Base-by-base conservation (phyloP, 1,139 yeast genomes). In the Magnusiomyces clavatus region DNA sequence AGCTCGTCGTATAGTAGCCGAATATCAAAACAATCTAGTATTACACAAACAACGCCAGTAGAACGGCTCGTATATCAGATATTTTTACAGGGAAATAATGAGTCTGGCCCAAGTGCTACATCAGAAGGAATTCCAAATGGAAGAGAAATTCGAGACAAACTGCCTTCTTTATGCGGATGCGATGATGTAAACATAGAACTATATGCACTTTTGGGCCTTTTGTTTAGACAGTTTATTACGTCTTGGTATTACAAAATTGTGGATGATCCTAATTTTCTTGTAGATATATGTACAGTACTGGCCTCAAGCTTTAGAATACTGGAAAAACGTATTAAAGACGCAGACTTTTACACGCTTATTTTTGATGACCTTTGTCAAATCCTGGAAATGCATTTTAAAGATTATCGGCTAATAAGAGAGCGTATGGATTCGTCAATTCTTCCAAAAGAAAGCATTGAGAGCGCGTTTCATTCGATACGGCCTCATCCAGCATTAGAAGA, bases 401-500 rank as follows among this genome's bases (percentile, higher is more conserved):
- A 64, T 51, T 62, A 62, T 43, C 54, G 66, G 20, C 55, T 51
- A 48, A 64, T 66, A 3, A 48, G 56, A 20, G 54, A 51, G 13
- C 60, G 69, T 29, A 46, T 61, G 13, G 59, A 63, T 8, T 58
- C 68, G 1, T 53, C 60, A 2, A 56, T 62, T 6, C 48, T 61
- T 19, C 72, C 70, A 2, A 60, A 57, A 35, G 66, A 58, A 34
- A 58, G 64, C 6, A 54, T 68, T 14, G 69, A 65, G 38, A 61
- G 61, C 3, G 69, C 70, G 2, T 71, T 71, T 56, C 68, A 69
- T 51, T 57, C 63, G 2, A 45, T 72, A 6, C 61, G 71, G 67
- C 82, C 72, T 61, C 86, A 74, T 70, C 79, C 68, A 64, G 86
- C 75, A 56, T 72, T 71, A 64, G 61, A 55, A 6, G 50, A 51